Conservation (phyloP, 345 rosid genomes). For the Hibiscus trionum region DNA sequence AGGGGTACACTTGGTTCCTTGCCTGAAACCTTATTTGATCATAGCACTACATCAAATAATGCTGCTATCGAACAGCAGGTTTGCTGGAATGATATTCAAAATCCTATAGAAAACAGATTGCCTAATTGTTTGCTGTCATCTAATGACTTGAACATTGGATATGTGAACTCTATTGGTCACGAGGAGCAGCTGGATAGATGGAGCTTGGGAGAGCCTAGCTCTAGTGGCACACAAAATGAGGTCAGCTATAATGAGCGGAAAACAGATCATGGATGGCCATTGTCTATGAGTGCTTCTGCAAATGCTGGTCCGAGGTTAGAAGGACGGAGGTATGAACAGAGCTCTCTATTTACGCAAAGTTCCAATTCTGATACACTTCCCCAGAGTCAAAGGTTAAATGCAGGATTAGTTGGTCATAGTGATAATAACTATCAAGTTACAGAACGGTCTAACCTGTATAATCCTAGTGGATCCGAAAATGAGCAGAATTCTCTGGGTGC, state of each 20-base stretch:
- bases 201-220: conserved; percentile 43
- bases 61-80: conserved; percentile 51
- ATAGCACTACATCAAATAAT: conserved; percentile 60
- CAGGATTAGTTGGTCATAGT: conserved; percentile 41
- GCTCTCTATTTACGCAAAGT: conserved; percentile 35
- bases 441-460: conserved; percentile 30
- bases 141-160: conserved; percentile 28
- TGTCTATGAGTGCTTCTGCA: conserved; percentile 21
- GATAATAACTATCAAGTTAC: conserved; percentile 31
- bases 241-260: conserved; percentile 31
- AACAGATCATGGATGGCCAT: conserved; percentile 39
- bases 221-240: conserved; percentile 39
- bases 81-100: conserved; percentile 54
- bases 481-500: conserved; percentile 21
- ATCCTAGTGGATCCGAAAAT: conserved; percentile 30
- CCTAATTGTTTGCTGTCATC: conserved; percentile 45
- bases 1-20: conserved; percentile 68
- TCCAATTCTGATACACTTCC: conserved; percentile 28
- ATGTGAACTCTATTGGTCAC: conserved; percentile 38
- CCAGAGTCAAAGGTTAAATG: conserved; percentile 50
- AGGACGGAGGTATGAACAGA: conserved; percentile 36
- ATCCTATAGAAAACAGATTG: conserved; percentile 38
- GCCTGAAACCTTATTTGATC: conserved; percentile 66
- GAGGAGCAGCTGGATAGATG: conserved; percentile 47
- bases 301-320: conserved; percentile 33